Base-by-base conservation (phyloP, 305 asterid species). In the Rubia peregrina region DNA sequence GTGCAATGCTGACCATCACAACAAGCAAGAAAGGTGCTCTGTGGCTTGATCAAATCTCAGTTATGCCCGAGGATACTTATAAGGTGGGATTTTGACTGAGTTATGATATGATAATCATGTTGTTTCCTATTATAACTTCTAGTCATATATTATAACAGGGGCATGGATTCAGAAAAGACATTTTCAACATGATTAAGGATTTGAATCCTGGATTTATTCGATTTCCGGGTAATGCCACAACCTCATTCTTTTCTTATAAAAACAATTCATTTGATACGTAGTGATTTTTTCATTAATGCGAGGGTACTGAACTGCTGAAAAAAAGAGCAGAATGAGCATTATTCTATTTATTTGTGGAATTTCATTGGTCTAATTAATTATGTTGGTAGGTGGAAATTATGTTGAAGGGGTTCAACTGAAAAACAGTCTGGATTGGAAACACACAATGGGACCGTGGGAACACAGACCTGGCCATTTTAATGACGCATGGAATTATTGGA, bases 11-110 rank as follows among this genome's bases (percentile, higher is more conserved):
- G 82, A 91, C 87, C 43, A 75, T 94, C 80, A 91, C 87, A 8
- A 87, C 97, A 0, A 73, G 80, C n/a, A 81, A 17, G 72, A 87
- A 85, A 69, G 92, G 97, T 69, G 88, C 82, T 69, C 57, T 90
- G 73, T 94, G 99, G 99, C 87, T 91, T 60, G 99, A 94, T 79
- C 99, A 94, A 84, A 90, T 94, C 36, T 94, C 99, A 10, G 79
- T 89, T 67, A 90, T 90, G 96, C 99, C 97, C 78, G 75, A 85
- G 56, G 97, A 90, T 63, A 91, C 99, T 7, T 86, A 86, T 71
- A 90, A 87, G 95, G 99, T 91, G 3, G 9, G 80, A 53, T 22
- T 62, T 22, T 48, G 14, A n/a, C 24, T 3, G 10, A 33, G 6
- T 12, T 21, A 5, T 9, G 8, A 56, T 59, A 21, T 56, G 16